A percentile compares a stretch with the other conserved stretches of the same genome.
phyloP scores from a whole-genome alignment of 2,329 filamentous ascomycete species.

The Aaosphaeria arxii region DNA sequence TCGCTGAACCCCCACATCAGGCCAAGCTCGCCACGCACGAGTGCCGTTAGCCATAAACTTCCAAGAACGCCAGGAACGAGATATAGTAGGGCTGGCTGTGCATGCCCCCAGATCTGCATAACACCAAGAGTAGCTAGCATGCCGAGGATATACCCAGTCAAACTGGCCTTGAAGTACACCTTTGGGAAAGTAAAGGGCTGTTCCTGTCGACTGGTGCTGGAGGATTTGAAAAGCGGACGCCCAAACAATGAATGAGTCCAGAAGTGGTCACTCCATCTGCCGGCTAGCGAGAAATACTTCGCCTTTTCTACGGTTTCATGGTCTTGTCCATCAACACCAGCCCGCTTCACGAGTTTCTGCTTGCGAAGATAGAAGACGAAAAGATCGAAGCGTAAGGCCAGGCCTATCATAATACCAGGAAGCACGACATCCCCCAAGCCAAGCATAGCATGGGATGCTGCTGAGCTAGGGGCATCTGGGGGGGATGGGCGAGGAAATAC shows the following conservation, averaged over 20 bases:
- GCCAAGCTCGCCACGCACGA: conserved; percentile 66
- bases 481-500: conserved; percentile 68
- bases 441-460: conserved; percentile 65
- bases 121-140: conserved; percentile 74
- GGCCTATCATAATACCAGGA: conserved; percentile 83
- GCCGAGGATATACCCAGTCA: conserved; percentile 74
- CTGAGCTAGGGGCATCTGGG: conserved; percentile 42
- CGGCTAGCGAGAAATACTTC: conserved; percentile 52
- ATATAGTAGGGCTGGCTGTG: conserved; percentile 88
- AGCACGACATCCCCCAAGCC: conserved; percentile 93
- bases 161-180: conserved; percentile 76
- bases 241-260: conserved; percentile 58
- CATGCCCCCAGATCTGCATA: conserved; percentile 74
- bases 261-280: conserved; percentile 78
- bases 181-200: conserved; percentile 63
- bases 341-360: conserved; percentile 40
- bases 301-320: conserved; percentile 29
- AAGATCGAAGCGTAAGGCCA: conserved; percentile 88
- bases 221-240: conserved; percentile 18
- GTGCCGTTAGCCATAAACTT: conserved; percentile 71
- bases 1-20: conserved; percentile 84
- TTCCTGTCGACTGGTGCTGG: conserved; percentile 14
- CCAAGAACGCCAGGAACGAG: conserved; percentile 82
- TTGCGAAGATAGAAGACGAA: conserved; percentile 77
- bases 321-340: conserved; percentile 3